A percentile compares a stretch with the other conserved stretches of the same genome.
Conservation (phyloP, 2,329 filamentous ascomycete species). For the Cordyceps cateniannulata region DNA sequence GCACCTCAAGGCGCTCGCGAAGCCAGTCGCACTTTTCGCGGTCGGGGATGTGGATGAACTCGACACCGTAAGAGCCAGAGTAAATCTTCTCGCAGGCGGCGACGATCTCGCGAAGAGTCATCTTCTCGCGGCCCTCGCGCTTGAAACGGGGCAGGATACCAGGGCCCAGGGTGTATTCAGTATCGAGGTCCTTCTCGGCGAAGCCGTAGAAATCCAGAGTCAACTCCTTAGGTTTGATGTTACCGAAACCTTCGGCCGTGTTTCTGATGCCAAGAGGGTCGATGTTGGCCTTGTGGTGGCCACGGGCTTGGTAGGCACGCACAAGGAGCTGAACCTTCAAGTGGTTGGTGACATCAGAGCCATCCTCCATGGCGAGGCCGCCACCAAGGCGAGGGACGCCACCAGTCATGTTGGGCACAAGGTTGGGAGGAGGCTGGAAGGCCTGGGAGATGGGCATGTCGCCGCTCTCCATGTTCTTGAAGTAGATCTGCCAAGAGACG, state of each 20-base stretch:
- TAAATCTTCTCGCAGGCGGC: slow-evolving; percentile 91
- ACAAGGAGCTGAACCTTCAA: slow-evolving; percentile 97
- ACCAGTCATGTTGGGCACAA: slow-evolving; percentile 75
- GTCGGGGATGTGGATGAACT: slow-evolving; percentile 99
- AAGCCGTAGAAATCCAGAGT: slow-evolving; percentile 93
- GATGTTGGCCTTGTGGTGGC: slow-evolving; percentile 97
- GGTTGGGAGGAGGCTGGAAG: slow-evolving; percentile 89
- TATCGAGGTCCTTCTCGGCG: slow-evolving; percentile 86
- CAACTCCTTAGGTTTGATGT: slow-evolving; percentile 85
- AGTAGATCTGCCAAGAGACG: slow-evolving; percentile 98
- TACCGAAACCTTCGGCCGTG: slow-evolving; percentile 67
- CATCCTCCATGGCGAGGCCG: slow-evolving; percentile 59
- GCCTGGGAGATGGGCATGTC: slow-evolving; percentile 97
- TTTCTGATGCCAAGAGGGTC: slow-evolving; percentile 92
- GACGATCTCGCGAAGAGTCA: slow-evolving; percentile 94
- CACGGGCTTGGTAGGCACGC: slow-evolving; percentile 94
- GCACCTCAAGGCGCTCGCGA: slow-evolving; percentile 88
- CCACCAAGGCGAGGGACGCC: slow-evolving; percentile 69
- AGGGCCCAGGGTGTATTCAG: slow-evolving; percentile 85
- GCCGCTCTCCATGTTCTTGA: slow-evolving; percentile 97
- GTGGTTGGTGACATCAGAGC: slow-evolving; percentile 86
- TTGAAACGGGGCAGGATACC: slow-evolving; percentile 94
- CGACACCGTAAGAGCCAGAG: slow-evolving; percentile 93
- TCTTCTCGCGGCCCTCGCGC: slow-evolving; percentile 81
- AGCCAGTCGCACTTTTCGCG: slow-evolving; percentile 98